Conservation (phyloP, 192 early-diverging fungal species). For the Gryganskiella cystojenkinii region DNA sequence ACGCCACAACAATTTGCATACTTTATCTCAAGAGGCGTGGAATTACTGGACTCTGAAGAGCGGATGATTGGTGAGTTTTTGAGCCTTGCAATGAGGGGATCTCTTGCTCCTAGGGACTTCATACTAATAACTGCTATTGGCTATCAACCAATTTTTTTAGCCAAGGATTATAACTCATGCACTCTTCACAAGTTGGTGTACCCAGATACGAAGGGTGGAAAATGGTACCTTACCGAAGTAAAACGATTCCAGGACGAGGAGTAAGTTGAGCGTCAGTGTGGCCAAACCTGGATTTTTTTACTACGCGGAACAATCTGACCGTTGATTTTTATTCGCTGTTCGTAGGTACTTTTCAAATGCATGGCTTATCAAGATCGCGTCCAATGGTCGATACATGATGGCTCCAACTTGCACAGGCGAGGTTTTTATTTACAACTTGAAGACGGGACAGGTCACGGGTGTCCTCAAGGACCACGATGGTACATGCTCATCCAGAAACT, state of each 20-base stretch:
- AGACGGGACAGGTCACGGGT: constrained; percentile 78
- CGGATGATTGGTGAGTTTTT: constrained; percentile 73
- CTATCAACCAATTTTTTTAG: constrained; percentile 32
- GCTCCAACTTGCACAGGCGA: constrained; percentile 93
- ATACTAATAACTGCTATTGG: neutral
- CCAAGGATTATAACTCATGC: constrained; percentile 88
- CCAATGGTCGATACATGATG: constrained; percentile 89
- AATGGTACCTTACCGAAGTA: constrained; percentile 83
- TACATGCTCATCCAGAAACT: no score
- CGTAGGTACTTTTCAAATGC: constrained; percentile 89
- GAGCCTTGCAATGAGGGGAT: neutral
- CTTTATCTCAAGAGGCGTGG: constrained; percentile 90
- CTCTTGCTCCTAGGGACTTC: neutral
- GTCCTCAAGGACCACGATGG: constrained; percentile 89
- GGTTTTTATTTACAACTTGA: constrained; percentile 85
- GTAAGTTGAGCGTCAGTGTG: constrained; percentile 53
- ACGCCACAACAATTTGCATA: constrained; percentile 70
- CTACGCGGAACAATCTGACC: neutral
- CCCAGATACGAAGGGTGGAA: constrained; percentile 72
- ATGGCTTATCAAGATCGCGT: constrained; percentile 91
- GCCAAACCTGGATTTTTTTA: neutral
- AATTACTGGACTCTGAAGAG: constrained; percentile 86
- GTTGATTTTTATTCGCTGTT: neutral
- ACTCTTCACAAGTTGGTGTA: constrained; percentile 89
- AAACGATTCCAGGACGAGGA: constrained; percentile 82